Evolutionary conservation across 2,329 filamentous ascomycete species (phyloP).

Genomic region (Eutypa lata): DNA sequence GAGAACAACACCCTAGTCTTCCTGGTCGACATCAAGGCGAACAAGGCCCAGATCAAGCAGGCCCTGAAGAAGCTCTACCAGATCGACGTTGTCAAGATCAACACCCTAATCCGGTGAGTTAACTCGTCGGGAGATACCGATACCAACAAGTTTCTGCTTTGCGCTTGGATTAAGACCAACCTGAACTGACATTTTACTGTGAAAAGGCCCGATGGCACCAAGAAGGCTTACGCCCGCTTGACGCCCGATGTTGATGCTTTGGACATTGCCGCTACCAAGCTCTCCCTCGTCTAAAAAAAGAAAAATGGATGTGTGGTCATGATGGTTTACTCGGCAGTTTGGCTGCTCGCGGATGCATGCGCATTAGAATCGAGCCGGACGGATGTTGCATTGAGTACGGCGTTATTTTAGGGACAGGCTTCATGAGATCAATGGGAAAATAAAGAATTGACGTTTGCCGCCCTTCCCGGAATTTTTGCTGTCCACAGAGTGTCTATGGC

Average conservation of each 20-base stretch:
- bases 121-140: neutral
- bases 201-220: constrained; percentile 82
- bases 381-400: constrained; percentile 31
- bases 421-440: constrained; percentile 32
- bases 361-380: constrained; percentile 15
- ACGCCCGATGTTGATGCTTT: constrained; percentile 97
- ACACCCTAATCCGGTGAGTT: constrained; percentile 91
- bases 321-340: constrained; percentile 17
- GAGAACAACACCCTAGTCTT: constrained; percentile 99
- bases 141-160: neutral
- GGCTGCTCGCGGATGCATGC: constrained; percentile 18
- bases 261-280: constrained; percentile 98
- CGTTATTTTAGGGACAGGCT: constrained; percentile 31
- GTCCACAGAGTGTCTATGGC: neutral
- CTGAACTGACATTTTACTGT: constrained; percentile 16
- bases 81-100: constrained; percentile 97
- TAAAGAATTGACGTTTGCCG: constrained; percentile 20
- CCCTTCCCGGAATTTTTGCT: constrained; percentile 11
- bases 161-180: constrained; percentile 8
- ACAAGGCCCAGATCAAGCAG: constrained; percentile 99
- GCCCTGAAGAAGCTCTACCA: constrained; percentile 99
- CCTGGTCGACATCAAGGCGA: constrained; percentile 95
- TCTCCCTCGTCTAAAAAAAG: constrained; percentile 84
- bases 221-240: constrained; percentile 98
- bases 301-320: constrained; percentile 28